These are phyloP conservation scores for Pythium biforme DNA, from an alignment of 352 stramenopile species.

Conservation along the genomic window DNA sequence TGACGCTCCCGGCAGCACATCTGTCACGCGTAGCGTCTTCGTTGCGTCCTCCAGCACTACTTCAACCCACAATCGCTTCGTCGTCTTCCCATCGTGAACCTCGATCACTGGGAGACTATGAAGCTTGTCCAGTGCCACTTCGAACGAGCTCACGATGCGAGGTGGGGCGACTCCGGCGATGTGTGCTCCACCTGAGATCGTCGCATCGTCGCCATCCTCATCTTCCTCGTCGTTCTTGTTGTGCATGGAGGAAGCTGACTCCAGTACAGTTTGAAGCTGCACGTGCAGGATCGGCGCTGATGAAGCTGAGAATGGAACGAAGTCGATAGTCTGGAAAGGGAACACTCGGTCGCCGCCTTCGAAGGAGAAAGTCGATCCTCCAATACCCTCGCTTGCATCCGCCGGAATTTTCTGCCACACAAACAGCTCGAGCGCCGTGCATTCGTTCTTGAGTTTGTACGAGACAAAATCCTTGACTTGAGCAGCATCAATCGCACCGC, in stretches of 20 bases:
- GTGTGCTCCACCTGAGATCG: not conserved
- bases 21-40: slow-evolving; percentile 78
- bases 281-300: slow-evolving; percentile 65
- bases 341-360: slow-evolving; percentile 69
- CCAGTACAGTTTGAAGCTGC: slow-evolving; percentile 67
- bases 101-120: slow-evolving; percentile 80
- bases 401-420: slow-evolving; percentile 81
- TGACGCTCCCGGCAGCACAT: slow-evolving; percentile 75
- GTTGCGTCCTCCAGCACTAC: slow-evolving; percentile 76
- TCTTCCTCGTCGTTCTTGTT: slow-evolving; percentile 20
- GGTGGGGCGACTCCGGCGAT: slow-evolving; percentile 15
- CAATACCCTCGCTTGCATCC: slow-evolving; percentile 41
- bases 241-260: slow-evolving; percentile 29
- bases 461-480: slow-evolving; percentile 66
- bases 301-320: slow-evolving; percentile 72
- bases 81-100: slow-evolving; percentile 55
- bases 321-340: slow-evolving; percentile 79
- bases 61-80: slow-evolving; percentile 74
- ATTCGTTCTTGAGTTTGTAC: slow-evolving; percentile 84
- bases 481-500: slow-evolving; percentile 7
- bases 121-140: slow-evolving; percentile 79
- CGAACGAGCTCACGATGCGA: slow-evolving; percentile 67
- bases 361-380: slow-evolving; percentile 33
- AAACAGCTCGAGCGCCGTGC: slow-evolving; percentile 66
- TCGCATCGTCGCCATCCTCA: slow-evolving; percentile 14